Percentiles rank a stretch among this genome's conserved stretches.
Conservation (phyloP, 2,329 filamentous ascomycete species). For the Colletotrichum cordylinicola region DNA sequence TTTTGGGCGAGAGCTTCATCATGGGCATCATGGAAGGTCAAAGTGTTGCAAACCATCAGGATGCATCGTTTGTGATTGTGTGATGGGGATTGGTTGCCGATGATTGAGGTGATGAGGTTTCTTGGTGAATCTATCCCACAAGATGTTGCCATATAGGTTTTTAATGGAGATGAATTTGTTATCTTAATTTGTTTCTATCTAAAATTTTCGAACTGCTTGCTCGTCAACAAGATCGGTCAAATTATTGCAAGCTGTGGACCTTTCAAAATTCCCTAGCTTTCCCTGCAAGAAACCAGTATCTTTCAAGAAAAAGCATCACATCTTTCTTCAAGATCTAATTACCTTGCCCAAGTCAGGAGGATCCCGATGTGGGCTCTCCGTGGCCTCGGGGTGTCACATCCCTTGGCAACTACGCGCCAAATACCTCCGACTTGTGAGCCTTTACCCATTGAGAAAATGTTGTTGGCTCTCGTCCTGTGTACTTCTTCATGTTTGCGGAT, state of each 20-base stretch:
- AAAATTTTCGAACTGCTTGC: background rate
- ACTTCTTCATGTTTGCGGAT: background rate
- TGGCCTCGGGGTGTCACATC: fast-evolving
- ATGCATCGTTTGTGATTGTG: background rate
- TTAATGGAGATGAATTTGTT: background rate
- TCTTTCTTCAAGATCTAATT: background rate
- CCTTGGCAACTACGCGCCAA: background rate
- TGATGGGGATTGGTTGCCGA: background rate
- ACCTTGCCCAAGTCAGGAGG: background rate
- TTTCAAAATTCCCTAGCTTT: background rate
- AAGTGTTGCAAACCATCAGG: background rate
- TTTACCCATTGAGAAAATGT: background rate
- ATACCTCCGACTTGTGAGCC: background rate
- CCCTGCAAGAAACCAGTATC: background rate
- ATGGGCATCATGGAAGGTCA: background rate
- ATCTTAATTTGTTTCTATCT: fast-evolving
- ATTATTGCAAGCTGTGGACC: background rate
- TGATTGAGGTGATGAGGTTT: background rate
- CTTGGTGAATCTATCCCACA: background rate
- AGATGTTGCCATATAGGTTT: background rate
- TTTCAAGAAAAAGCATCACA: background rate
- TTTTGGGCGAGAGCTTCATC: background rate
- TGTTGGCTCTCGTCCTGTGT: background rate
- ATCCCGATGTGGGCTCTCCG: background rate
- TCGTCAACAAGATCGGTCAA: background rate